Percentiles rank a stretch among this genome's conserved stretches.
Conservation (phyloP, 2,329 filamentous ascomycete species). For the Colletotrichum gloeosporioides region DNA sequence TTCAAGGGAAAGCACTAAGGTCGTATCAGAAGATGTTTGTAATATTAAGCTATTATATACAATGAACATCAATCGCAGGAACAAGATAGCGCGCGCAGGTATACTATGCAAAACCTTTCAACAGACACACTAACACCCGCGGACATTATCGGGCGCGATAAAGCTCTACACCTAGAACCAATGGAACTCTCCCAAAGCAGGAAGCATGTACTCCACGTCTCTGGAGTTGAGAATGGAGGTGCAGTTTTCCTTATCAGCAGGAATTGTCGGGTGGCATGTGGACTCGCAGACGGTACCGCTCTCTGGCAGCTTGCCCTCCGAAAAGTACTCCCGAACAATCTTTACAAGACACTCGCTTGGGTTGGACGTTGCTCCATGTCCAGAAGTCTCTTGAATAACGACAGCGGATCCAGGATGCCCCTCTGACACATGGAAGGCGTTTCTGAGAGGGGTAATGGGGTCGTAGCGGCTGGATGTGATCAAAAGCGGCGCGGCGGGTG, state of each 20-base stretch:
- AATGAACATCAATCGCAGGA: not conserved
- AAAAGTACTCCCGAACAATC: not conserved
- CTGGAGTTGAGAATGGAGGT: not conserved
- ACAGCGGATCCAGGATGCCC: not conserved
- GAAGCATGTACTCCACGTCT: not conserved
- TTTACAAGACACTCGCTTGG: slow-evolving; percentile 26
- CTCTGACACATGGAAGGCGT: slow-evolving; percentile 29
- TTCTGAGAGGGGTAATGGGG: slow-evolving; percentile 43
- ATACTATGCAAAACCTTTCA: rapidly evolving
- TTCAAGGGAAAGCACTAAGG: rapidly evolving
- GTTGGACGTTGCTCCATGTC: slow-evolving; percentile 23
- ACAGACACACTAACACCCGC: rapidly evolving
- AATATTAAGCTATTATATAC: not conserved
- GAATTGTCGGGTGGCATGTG: not conserved
- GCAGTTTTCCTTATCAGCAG: not conserved
- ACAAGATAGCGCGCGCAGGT: not conserved
- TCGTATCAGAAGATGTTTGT: not conserved
- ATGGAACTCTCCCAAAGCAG: not conserved
- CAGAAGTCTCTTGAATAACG: not conserved
- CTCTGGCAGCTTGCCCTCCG: not conserved
- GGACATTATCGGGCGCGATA: rapidly evolving
- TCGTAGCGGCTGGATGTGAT: slow-evolving; percentile 41
- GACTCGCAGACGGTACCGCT: not conserved
- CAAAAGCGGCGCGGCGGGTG: slow-evolving; percentile 39
- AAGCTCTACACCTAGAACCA: not conserved